Evolutionary conservation across 2,329 filamentous ascomycete genomes (phyloP), one percentile per base, ranked within the genome.

Genomic region (Fusarium sarcochroum): DNA sequence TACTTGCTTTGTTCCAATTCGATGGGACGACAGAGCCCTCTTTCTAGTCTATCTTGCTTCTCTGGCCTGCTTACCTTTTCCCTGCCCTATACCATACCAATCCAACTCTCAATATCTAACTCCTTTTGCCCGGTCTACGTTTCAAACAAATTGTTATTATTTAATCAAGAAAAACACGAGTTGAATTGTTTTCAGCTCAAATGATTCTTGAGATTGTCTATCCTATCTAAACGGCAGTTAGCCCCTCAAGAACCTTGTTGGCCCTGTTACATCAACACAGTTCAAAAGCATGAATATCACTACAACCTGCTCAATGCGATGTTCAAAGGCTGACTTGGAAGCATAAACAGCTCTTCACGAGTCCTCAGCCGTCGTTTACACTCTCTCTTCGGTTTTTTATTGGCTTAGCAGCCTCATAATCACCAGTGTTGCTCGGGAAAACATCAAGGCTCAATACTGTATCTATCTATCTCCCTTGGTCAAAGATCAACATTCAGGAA

Each of bases 251-350:
- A 40, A 61, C 48, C 35, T 44, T 54, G 45, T 46, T 56, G 41
- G 38, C 55, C 38, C 30, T 11, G 20, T 30, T 37, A 20, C 30
- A 45, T 45, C 44, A 46, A 30, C 35, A n/a, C 37, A 21, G 17
- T 20, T 23, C 27, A 10, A 14, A 17, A 27, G 18, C 15, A 57
- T 23, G 20, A 37, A 51, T 44, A 40, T 8, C 37, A 40, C 21
- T 46, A 30, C 27, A 35, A 32, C 23, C 15, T 32, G 13, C 27
- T 49, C 21, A 54, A 20, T 15, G 20, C 11, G 14, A 46, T 17
- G 27, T 30, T 46, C 49, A 38, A 21, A 40, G 20, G 30, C 66
- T 68, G 35, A 68, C 42, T 17, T 34, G 8, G 23, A 57, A 34
- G 20, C 27, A 48, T 48, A 27, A 37, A 32, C 18, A 56, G 47